Evolutionary conservation across 2,329 filamentous ascomycete genomes (phyloP).

Genomic region (Beauveria rudraprayagi): DNA sequence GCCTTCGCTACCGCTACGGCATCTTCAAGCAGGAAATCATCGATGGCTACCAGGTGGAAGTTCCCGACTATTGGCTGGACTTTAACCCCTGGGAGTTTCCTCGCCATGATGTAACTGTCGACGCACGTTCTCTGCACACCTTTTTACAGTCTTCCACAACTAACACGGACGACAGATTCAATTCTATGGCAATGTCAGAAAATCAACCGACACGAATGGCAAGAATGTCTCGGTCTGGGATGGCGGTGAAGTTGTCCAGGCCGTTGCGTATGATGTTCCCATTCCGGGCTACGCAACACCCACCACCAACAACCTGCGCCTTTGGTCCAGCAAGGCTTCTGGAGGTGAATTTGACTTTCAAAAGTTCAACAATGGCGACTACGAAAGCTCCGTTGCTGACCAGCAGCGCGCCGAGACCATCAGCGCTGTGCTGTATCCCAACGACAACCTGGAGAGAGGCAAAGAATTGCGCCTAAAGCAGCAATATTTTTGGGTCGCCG

Average conservation of each 20-base stretch:
- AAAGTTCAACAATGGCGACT: constrained; percentile 97
- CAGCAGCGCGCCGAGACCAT: constrained; percentile 99
- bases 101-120: constrained; percentile 82
- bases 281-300: constrained; percentile 85
- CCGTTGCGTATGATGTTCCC: constrained; percentile 86
- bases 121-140: constrained; percentile 41
- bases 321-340: constrained; percentile 97
- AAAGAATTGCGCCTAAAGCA: constrained; percentile 98
- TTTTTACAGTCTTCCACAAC: neutral
- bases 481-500: constrained; percentile 99
- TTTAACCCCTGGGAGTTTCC: constrained; percentile 99
- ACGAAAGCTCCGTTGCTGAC: constrained; percentile 95
- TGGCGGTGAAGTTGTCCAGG: constrained; percentile 84
- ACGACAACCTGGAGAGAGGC: constrained; percentile 91
- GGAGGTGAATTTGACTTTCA: constrained; percentile 98
- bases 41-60: constrained; percentile 94
- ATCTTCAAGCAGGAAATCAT: constrained; percentile 99
- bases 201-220: constrained; percentile 65
- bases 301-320: constrained; percentile 90
- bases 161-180: constrained; percentile 55
- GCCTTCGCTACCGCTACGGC: constrained; percentile 87
- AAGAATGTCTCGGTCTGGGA: constrained; percentile 75
- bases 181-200: constrained; percentile 83
- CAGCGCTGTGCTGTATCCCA: constrained; percentile 93
- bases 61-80: constrained; percentile 98